These are phyloP conservation scores for Chrysopogon serrulatus DNA, from an alignment of 176 grass and related monocot genomes.

Conservation along the genomic window DNA sequence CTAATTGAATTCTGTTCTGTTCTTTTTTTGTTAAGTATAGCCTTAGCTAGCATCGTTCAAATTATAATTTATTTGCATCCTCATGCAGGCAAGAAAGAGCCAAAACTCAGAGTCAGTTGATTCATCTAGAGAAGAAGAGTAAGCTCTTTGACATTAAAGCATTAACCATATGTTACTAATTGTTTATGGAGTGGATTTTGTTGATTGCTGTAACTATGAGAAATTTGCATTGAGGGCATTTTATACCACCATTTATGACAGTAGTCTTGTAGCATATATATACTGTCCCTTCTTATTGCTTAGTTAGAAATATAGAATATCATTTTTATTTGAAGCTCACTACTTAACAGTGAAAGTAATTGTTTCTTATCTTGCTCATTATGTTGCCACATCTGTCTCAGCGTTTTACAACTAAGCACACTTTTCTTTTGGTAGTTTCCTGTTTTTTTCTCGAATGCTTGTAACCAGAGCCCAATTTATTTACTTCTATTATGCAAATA, in stretches of 20 bases:
- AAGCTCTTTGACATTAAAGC: conserved; percentile 32
- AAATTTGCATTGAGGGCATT: conserved; percentile 1
- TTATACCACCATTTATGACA: background rate
- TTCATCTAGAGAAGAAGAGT: conserved; percentile 99
- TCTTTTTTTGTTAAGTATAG: background rate
- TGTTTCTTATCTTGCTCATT: background rate
- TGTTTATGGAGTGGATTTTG: background rate
- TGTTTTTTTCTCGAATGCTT: background rate
- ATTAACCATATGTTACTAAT: background rate
- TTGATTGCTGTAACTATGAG: conserved; percentile 1
- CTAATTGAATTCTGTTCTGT: background rate
- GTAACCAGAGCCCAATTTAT: background rate
- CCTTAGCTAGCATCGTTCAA: background rate
- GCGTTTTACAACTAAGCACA: background rate
- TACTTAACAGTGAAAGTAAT: background rate
- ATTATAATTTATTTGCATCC: conserved; percentile 34
- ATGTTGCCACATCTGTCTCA: background rate
- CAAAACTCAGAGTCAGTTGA: conserved; percentile 77
- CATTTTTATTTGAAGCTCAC: background rate
- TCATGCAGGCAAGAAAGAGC: conserved; percentile 79
- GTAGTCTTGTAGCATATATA: background rate
- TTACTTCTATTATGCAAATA: conserved; percentile 11
- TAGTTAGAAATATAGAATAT: background rate
- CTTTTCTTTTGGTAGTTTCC: conserved; percentile 11
- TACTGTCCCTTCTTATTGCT: background rate